Conservation (phyloP, 106 monocot species). For the Dendrobium chrysotoxum region DNA sequence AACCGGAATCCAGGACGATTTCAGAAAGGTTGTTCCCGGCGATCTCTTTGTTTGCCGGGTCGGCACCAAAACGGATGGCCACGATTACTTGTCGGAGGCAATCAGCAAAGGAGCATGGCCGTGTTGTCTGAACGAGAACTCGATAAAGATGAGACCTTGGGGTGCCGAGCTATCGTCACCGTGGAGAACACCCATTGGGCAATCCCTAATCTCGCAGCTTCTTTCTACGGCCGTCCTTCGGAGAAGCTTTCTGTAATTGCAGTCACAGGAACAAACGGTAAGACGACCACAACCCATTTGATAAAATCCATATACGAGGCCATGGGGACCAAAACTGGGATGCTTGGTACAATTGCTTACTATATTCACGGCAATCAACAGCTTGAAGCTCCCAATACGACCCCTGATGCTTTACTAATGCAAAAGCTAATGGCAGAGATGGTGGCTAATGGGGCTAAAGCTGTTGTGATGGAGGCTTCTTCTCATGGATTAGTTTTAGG, state of each 20-base stretch:
- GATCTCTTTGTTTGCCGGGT: constrained; percentile 49
- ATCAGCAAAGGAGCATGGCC: constrained; percentile 53
- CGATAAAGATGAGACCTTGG: constrained; percentile 23
- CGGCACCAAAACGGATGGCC: constrained; percentile 35
- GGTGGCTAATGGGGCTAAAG: constrained; percentile 21
- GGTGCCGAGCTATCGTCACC: constrained; percentile 33
- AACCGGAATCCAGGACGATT: constrained; percentile 54
- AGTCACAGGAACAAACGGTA: constrained; percentile 57
- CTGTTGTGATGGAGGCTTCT: constrained; percentile 36
- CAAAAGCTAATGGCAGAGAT: constrained; percentile 36
- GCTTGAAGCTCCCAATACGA: constrained; percentile 38
- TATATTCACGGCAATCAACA: constrained; percentile 37
- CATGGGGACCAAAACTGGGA: constrained; percentile 42
- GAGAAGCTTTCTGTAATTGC: constrained; percentile 49
- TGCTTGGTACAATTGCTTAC: constrained; percentile 45
- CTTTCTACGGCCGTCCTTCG: constrained; percentile 53
- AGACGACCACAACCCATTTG: constrained; percentile 58
- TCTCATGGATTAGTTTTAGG: constrained; percentile 46
- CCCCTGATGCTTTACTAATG: constrained; percentile 23
- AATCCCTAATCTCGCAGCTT: constrained; percentile 43
- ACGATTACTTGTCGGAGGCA: constrained; percentile 41
- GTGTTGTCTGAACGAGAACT: constrained; percentile 39
- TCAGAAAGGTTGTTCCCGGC: constrained; percentile 33
- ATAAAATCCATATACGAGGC: constrained; percentile 58
- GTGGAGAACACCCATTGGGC: constrained; percentile 46